Evolutionary conservation across 2,329 filamentous ascomycete genomes (phyloP).

Genomic region (Alternaria angustiovoidea): DNA sequence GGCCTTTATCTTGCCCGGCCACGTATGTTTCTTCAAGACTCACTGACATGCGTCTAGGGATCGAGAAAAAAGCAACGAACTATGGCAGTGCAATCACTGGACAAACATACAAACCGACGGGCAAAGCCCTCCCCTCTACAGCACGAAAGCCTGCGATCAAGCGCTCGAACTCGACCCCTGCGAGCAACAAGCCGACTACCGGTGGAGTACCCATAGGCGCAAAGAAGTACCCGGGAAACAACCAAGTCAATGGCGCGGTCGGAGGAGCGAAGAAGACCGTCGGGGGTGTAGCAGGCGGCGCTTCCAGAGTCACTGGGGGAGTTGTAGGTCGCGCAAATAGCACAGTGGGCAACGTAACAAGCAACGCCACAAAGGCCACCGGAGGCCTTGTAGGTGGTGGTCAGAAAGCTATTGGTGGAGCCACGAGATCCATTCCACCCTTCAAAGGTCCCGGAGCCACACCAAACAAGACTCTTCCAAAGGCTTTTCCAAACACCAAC

Average conservation of each 20-base stretch:
- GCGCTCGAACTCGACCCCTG: constrained; percentile 45
- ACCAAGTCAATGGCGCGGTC: constrained; percentile 21
- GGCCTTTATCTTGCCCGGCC: not conserved
- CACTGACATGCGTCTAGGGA: constrained; percentile 23
- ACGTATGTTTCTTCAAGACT: not conserved
- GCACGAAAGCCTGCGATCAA: constrained; percentile 42
- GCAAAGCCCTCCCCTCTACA: constrained; percentile 41
- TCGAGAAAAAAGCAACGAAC: constrained; percentile 42
- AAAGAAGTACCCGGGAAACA: constrained; percentile 40
- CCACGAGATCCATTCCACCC: constrained; percentile 12
- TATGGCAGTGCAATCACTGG: constrained; percentile 43
- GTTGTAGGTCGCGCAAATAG: constrained; percentile 24
- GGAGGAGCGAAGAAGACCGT: constrained; percentile 33
- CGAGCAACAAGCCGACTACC: constrained; percentile 30
- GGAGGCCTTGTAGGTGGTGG: constrained; percentile 14
- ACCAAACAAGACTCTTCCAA: constrained; percentile 19
- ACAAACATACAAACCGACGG: constrained; percentile 37
- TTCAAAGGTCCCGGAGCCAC: constrained; percentile 13
- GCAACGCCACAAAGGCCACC: constrained; percentile 15
- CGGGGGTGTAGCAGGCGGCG: constrained; percentile 18
- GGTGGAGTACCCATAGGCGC: constrained; percentile 32
- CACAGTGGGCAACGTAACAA: constrained; percentile 13
- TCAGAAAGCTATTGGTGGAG: constrained; percentile 22
- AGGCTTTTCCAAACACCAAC: constrained; percentile 13
- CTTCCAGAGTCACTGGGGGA: constrained; percentile 15